Evolutionary conservation across 2,329 filamentous ascomycete genomes (phyloP).

Genomic region (Ophiostoma quercus): DNA sequence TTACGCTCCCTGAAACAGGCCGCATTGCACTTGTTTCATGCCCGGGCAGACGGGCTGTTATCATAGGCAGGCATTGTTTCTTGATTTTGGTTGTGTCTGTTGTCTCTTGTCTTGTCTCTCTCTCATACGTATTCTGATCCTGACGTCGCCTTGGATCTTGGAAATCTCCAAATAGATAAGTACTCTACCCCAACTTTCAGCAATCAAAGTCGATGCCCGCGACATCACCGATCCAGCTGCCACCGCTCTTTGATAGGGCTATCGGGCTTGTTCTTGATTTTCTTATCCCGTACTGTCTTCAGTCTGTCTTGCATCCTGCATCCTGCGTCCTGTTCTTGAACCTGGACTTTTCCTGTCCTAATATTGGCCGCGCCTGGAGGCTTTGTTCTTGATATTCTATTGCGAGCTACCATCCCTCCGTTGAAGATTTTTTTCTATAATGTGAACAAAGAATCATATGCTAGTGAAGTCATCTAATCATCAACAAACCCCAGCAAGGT

Average conservation of each 20-base stretch:
- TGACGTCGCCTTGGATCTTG: neutral
- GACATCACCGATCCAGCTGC: conserved; percentile 6
- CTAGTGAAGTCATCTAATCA: neutral
- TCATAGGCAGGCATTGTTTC: conserved; percentile 3
- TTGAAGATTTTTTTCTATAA: neutral
- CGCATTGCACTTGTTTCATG: neutral
- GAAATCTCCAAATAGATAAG: neutral
- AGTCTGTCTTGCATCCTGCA: neutral
- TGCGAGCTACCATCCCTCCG: neutral
- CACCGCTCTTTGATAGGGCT: neutral
- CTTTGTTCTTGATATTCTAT: neutral
- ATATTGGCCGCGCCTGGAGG: too few relatives aligned
- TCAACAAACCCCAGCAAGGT: neutral
- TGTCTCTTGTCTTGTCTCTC: neutral
- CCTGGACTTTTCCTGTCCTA: too few relatives aligned
- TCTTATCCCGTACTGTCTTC: neutral
- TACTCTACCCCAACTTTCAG: neutral
- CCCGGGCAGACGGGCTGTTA: neutral
- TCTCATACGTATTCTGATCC: neutral
- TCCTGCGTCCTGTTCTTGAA: too few relatives aligned
- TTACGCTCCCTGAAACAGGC: neutral
- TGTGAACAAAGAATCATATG: neutral
- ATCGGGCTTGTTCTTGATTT: neutral
- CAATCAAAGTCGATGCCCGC: neutral
- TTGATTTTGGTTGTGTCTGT: neutral